Base-by-base conservation (phyloP, 2,329 filamentous ascomycete species). In the Botryosphaeria dothidea region DNA sequence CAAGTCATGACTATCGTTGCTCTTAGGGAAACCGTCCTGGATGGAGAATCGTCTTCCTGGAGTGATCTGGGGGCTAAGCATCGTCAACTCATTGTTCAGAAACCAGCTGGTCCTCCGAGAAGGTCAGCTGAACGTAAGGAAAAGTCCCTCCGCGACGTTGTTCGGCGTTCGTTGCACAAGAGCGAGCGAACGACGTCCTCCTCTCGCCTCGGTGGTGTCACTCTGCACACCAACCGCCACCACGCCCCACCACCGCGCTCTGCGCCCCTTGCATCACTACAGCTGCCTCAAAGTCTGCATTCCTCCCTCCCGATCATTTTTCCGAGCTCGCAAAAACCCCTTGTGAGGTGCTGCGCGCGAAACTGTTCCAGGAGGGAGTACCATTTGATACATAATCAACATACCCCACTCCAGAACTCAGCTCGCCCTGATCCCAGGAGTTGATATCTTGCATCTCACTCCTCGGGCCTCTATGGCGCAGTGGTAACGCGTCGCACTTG, bases 401-500 rank as follows among this genome's bases (percentile, higher is more conserved):
- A 2, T 6, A 29, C 17, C 19, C 19, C 31, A 4, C 25, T 3
- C 7, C 21, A 6, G 29, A 58, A 11, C 15, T 27, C 54, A 58
- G 36, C 54, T 58, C 54, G 54, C 54, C 54, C 36, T 58, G 54
- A 58, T 58, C 54, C 54, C 38, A 27, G 54, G 54, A 58, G 36
- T 25, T 31, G 36, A 27, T 36, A 58, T 23, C 4, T 58, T 36
- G 9, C 3, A 29, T 27, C 5, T 38, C 15, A 19, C 54, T 58
- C 54, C 36, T 15, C 36, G 25, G 54, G 54, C 54, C 54, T 58
- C 54, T 58, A 58, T 63, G 60, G 60, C 60, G 60, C 60, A 63
- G 60, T 51, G 60, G 60, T 63, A 63, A 63, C 60, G 60, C 60
- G 60, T 63, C 60, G 60, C 60, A 63, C 60, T 63, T 63, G 60